phyloP scores from a whole-genome alignment of 176 grass and related monocot genomes.

The Eragrostis curvula region DNA sequence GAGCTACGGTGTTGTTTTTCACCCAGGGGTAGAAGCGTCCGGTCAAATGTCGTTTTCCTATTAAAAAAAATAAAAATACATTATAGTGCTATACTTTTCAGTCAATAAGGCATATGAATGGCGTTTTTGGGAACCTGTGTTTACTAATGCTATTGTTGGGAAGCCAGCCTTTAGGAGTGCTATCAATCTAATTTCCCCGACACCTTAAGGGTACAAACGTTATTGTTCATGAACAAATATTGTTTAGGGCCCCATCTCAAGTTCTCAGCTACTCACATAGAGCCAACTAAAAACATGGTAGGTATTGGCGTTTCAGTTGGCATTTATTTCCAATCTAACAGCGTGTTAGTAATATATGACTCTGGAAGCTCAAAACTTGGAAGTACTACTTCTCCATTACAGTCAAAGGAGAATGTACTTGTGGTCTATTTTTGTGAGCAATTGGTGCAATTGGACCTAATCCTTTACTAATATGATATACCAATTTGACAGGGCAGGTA shows the following conservation, averaged over 20 bases:
- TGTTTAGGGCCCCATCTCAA: slow-evolving; percentile 32
- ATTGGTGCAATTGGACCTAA: neutral
- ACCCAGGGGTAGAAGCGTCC: no score
- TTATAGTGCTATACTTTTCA: no score
- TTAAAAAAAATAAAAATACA: no score
- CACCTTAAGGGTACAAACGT: slow-evolving; percentile 11
- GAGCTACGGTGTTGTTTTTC: no score
- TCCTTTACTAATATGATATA: neutral
- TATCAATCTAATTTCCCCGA: no score
- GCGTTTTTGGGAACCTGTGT: no score
- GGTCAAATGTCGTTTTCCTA: no score
- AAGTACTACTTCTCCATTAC: neutral
- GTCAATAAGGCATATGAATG: no score
- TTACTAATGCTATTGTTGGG: no score
- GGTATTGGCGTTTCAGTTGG: slow-evolving; percentile 19
- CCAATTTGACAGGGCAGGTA: neutral
- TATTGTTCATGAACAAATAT: slow-evolving; percentile 24
- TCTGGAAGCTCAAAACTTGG: neutral
- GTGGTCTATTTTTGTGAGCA: neutral
- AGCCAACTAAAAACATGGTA: slow-evolving; percentile 22
- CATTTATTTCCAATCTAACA: neutral
- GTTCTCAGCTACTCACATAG: slow-evolving; percentile 23
- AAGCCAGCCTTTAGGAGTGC: no score
- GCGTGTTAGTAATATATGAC: neutral
- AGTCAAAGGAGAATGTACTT: slow-evolving; percentile 2